Conservation (phyloP, 176 grass and related monocot genomes). For the Triticum urartu region DNA sequence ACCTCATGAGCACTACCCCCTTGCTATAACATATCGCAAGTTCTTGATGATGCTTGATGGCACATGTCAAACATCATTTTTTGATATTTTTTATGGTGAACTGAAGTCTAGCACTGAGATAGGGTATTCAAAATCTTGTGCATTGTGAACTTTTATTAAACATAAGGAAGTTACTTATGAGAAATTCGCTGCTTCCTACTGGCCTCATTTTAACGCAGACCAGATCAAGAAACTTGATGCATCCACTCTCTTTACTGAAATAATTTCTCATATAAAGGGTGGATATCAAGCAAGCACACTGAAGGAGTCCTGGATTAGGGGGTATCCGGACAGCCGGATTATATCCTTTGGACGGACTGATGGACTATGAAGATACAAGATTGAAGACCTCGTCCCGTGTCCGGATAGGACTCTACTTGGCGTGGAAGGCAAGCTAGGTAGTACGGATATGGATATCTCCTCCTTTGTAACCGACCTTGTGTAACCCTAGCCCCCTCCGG, state of each 20-base stretch:
- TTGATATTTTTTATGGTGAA: slow-evolving; percentile 55
- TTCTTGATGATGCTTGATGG: slow-evolving; percentile 93
- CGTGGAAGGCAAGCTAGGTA: too few relatives aligned
- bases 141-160: slow-evolving; percentile 54
- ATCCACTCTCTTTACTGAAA: slow-evolving; percentile 78
- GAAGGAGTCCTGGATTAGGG: too few relatives aligned
- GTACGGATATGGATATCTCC: too few relatives aligned
- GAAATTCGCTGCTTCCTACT: slow-evolving; percentile 70
- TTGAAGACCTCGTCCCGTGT: too few relatives aligned
- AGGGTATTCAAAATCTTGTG: slow-evolving; percentile 51
- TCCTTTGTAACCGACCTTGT: too few relatives aligned
- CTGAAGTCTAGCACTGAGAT: slow-evolving; percentile 30
- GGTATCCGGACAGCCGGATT: too few relatives aligned
- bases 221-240: slow-evolving; percentile 63
- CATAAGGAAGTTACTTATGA: slow-evolving; percentile 66
- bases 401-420: too few relatives aligned
- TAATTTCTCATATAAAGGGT: slow-evolving; percentile 90
- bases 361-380: too few relatives aligned
- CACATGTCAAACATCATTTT: slow-evolving; percentile 62
- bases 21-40: slow-evolving; percentile 53
- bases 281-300: slow-evolving; percentile 4
- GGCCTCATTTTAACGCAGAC: slow-evolving; percentile 68
- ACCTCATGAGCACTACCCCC: not conserved
- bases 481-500: too few relatives aligned
- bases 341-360: too few relatives aligned